Percentiles rank a stretch among this genome's conserved stretches.
Conservation (phyloP, 108 stramenopile species). For the Aurantiochytrium sp. region DNA sequence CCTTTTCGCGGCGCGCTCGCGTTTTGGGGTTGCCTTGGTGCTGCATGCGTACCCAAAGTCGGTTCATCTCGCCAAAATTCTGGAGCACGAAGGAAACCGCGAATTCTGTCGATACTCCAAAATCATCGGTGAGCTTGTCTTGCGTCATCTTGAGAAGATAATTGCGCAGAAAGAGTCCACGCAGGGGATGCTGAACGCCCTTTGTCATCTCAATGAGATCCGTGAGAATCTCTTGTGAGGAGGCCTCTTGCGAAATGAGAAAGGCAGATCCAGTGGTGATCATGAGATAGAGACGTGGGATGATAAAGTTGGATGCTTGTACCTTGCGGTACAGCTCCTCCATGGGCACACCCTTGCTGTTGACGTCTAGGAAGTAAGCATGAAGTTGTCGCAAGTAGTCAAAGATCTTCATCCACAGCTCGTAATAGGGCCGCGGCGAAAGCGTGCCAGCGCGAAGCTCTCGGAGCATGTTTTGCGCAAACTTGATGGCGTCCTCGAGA, state of each 20-base stretch:
- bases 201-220: constrained; percentile 90
- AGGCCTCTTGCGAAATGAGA: constrained; percentile 53
- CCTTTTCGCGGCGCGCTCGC: constrained; percentile 79
- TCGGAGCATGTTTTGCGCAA: constrained; percentile 76
- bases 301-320: constrained; percentile 81
- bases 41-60: constrained; percentile 98
- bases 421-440: constrained; percentile 93
- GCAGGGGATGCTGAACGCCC: constrained; percentile 95
- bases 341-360: constrained; percentile 56
- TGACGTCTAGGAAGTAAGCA: constrained; percentile 69
- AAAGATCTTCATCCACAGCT: constrained; percentile 84
- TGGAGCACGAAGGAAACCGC: constrained; percentile 83
- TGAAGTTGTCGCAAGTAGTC: constrained; percentile 86
- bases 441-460: constrained; percentile 71
- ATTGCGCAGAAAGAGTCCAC: constrained; percentile 94
- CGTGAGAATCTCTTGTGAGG: constrained; percentile 72
- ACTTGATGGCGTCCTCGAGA: constrained; percentile 63
- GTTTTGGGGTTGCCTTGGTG: constrained; percentile 54
- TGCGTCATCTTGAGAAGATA: constrained; percentile 73
- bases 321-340: constrained; percentile 81
- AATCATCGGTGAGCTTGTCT: constrained; percentile 78
- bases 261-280: constrained; percentile 88
- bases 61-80: constrained; percentile 93
- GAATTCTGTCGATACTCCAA: constrained; percentile 59
- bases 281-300: constrained; percentile 92